Percentiles rank a stretch among this genome's conserved stretches.
These are phyloP conservation scores for Brasenia schreberi DNA, from an alignment of 164 flowering plant species.

Conservation along the genomic window DNA sequence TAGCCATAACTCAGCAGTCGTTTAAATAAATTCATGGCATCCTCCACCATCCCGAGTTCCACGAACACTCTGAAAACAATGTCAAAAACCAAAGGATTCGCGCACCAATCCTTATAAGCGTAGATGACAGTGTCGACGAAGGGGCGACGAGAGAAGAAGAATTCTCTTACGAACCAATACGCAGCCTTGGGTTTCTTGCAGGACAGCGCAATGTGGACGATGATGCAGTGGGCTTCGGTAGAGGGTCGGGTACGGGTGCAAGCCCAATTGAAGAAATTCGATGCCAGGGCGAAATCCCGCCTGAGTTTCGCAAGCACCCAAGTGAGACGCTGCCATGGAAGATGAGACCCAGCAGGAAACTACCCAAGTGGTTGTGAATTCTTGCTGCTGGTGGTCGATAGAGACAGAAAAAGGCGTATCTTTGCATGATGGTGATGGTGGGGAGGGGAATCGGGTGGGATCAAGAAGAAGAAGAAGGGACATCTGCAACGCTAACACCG, in stretches of 20 bases:
- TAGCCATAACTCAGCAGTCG: constrained; percentile 21
- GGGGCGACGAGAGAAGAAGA: background rate
- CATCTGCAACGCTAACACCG: background rate
- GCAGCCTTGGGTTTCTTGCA: constrained; percentile 11
- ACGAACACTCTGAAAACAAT: constrained; percentile 16
- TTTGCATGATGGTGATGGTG: background rate
- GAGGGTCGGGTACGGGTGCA: constrained; percentile 8
- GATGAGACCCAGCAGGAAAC: constrained; percentile 1
- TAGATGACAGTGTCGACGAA: constrained; percentile 19
- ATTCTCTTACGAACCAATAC: constrained; percentile 9
- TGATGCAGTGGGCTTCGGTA: constrained; percentile 17
- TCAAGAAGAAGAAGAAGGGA: background rate
- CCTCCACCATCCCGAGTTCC: constrained; percentile 14
- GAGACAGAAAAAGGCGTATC: background rate
- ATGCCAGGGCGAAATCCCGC: constrained; percentile 11
- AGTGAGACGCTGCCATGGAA: constrained; percentile 5
- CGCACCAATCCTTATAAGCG: constrained; percentile 27
- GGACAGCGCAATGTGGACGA: constrained; percentile 14
- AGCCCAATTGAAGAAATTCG: constrained; percentile 18
- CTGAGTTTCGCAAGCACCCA: constrained; percentile 18
- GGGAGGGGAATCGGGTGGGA: background rate
- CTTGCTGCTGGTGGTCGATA: background rate
- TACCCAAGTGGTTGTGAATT: background rate
- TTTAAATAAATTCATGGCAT: constrained; percentile 14
- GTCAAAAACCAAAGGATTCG: constrained; percentile 17